Percentiles rank a stretch among this genome's conserved stretches.
phyloP scores from a whole-genome alignment of 495 filamentous ascomycete genomes.

The Viridothelium virens region DNA sequence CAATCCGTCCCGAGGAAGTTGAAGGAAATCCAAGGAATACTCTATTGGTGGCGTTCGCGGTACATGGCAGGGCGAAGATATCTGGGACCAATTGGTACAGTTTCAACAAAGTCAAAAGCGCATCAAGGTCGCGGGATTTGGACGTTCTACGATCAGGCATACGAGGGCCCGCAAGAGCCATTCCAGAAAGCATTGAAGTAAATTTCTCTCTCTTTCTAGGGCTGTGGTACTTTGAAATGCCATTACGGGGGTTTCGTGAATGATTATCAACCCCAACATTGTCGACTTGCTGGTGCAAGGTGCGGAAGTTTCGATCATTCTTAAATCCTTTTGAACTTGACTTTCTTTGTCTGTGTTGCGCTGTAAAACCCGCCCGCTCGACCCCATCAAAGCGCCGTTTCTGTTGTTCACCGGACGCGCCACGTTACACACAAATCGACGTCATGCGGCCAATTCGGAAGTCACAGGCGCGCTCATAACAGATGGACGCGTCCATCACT shows the following conservation, averaged over 20 bases:
- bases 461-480: background rate
- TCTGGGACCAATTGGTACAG: background rate
- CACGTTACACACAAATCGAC: background rate
- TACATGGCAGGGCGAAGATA: background rate
- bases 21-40: background rate
- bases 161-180: background rate
- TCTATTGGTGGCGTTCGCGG: background rate
- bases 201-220: background rate
- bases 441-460: background rate
- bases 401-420: no score
- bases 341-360: no score
- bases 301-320: no score
- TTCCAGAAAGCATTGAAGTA: background rate
- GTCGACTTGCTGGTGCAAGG: no score
- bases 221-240: background rate
- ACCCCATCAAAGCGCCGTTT: no score
- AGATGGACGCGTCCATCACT: background rate
- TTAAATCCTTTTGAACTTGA: background rate
- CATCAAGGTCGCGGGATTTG: background rate
- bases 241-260: background rate
- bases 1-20: slow-evolving; percentile 10
- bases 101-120: background rate
- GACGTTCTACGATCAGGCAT: background rate
- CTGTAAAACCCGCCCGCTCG: no score
- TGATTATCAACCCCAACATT: no score